Conservation (phyloP, 768 basidiomycete genomes). For the Naganishia randhawae region DNA sequence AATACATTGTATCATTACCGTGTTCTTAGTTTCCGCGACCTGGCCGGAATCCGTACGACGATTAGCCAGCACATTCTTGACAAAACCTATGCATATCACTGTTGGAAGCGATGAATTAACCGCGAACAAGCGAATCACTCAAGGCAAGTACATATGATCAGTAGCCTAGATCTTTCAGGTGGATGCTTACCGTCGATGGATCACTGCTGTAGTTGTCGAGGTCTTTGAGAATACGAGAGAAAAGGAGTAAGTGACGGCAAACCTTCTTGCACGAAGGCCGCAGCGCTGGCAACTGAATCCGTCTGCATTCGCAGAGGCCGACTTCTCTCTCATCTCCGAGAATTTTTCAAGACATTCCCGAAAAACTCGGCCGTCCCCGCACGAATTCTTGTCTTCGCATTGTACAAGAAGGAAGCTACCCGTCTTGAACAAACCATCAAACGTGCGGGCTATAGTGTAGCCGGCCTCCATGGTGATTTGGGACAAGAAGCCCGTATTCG, state of each 20-base stretch:
- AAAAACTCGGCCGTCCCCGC: slow-evolving; percentile 54
- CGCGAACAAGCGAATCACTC: slow-evolving; percentile 90
- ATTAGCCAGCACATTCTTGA: slow-evolving; percentile 81
- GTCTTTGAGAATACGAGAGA: slow-evolving; percentile 78
- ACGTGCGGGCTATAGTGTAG: slow-evolving; percentile 71
- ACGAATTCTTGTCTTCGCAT: slow-evolving; percentile 82
- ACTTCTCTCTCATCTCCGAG: slow-evolving; percentile 47
- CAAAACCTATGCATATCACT: slow-evolving; percentile 78
- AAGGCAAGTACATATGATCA: slow-evolving; percentile 52
- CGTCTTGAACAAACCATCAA: slow-evolving; percentile 78
- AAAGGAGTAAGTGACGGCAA: slow-evolving; percentile 67
- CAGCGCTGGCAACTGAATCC: not conserved
- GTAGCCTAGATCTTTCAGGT: not conserved
- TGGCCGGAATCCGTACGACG: slow-evolving; percentile 94
- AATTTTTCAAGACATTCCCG: slow-evolving; percentile 54
- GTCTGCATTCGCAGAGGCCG: slow-evolving; percentile 35
- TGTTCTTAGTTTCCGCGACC: slow-evolving; percentile 80
- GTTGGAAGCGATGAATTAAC: slow-evolving; percentile 93
- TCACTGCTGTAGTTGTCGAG: slow-evolving; percentile 59
- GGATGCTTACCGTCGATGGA: not conserved
- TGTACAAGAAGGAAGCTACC: slow-evolving; percentile 96
- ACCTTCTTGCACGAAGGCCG: not conserved
- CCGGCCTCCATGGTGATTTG: slow-evolving; percentile 86
- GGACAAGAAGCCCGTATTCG: slow-evolving; percentile 77
- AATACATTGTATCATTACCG: not conserved